Evolutionary conservation across 2,329 filamentous ascomycete species (phyloP).

Genomic region (Fusarium fujikuroi): DNA sequence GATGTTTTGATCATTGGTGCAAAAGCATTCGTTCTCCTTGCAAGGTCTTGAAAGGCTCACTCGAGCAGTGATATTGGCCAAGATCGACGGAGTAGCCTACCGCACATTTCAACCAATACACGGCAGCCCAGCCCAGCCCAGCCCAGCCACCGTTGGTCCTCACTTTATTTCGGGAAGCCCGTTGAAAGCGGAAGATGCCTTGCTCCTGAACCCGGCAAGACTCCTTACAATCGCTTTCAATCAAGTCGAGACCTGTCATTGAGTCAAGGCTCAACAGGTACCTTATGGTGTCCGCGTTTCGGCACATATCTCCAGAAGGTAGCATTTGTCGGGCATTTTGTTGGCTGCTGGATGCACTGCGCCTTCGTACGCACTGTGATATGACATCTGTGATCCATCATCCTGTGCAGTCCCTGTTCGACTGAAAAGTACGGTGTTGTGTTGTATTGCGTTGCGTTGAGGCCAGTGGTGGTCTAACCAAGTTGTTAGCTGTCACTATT

Average conservation of each 20-base stretch:
- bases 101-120: background rate
- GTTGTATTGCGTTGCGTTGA: background rate
- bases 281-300: background rate
- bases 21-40: background rate
- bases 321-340: background rate
- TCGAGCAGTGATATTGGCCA: background rate
- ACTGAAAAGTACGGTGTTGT: constrained; percentile 7
- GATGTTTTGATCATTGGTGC: background rate
- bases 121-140: no score
- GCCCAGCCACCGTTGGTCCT: background rate
- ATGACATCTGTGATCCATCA: background rate
- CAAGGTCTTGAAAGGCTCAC: background rate
- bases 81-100: background rate
- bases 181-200: constrained; percentile 18
- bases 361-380: background rate
- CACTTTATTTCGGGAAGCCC: background rate
- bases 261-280: background rate
- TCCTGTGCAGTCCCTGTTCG: background rate
- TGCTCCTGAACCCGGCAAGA: background rate
- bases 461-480: background rate
- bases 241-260: background rate
- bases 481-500: background rate
- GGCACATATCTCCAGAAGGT: background rate
- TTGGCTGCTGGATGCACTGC: background rate
- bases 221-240: background rate